A percentile compares a stretch with the other conserved stretches of the same genome.
phyloP scores from a whole-genome alignment of 1,139 yeast species.

The Debaryomyces sp. region DNA sequence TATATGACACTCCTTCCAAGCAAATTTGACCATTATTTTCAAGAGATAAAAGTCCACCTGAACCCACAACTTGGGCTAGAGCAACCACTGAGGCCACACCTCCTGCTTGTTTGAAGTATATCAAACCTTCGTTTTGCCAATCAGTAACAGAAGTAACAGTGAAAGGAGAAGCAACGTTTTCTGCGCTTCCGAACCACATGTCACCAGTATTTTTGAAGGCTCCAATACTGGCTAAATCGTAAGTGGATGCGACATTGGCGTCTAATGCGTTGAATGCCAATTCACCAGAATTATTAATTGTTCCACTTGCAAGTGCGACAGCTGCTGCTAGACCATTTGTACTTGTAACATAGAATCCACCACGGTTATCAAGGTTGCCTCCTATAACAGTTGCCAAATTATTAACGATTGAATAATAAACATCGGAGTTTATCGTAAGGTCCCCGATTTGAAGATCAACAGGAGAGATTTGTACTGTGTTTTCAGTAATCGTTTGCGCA shows the following conservation, averaged over 20 bases:
- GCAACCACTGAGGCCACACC: slow-evolving; percentile 11
- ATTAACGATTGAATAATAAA: slow-evolving; percentile 35
- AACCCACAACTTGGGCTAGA: slow-evolving; percentile 13
- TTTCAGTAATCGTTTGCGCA: slow-evolving; percentile 5
- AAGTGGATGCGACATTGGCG: slow-evolving; percentile 16
- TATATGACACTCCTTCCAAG: slow-evolving; percentile 25
- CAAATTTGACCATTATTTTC: slow-evolving; percentile 35
- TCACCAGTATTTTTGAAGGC: slow-evolving; percentile 36
- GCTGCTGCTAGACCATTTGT: slow-evolving; percentile 14
- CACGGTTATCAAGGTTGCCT: slow-evolving; percentile 26
- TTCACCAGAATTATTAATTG: slow-evolving; percentile 24
- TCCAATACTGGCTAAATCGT: slow-evolving; percentile 30
- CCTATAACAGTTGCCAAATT: slow-evolving; percentile 26
- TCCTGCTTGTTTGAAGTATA: slow-evolving; percentile 24
- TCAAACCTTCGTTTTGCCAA: slow-evolving; percentile 32
- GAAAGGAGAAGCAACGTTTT: slow-evolving; percentile 22
- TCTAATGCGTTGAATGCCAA: slow-evolving; percentile 24
- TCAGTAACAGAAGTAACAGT: slow-evolving; percentile 21
- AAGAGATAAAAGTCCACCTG: slow-evolving; percentile 26
- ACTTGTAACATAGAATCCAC: slow-evolving; percentile 25
- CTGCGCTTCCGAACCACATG: slow-evolving; percentile 28
- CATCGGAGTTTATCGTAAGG: slow-evolving; percentile 12
- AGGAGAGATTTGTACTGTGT: slow-evolving; percentile 21
- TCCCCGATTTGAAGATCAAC: slow-evolving; percentile 20
- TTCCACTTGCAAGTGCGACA: slow-evolving; percentile 15